These are phyloP conservation scores for Priceomyces castillae DNA, from an alignment of 805 yeast species.

Conservation along the genomic window DNA sequence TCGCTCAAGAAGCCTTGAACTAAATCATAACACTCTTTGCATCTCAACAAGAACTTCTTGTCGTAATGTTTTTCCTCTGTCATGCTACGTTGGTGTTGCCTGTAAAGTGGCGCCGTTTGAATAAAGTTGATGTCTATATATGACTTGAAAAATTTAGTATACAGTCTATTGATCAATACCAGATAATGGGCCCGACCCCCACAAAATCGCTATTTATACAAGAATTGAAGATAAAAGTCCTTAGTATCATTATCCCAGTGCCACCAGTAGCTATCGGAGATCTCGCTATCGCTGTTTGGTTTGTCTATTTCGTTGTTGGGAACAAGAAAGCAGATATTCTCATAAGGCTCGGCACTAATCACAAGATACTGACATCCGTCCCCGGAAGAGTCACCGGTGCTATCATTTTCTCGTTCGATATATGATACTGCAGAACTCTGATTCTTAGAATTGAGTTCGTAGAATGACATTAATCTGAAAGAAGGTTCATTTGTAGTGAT, in stretches of 20 bases:
- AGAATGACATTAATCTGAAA: constrained; percentile 73
- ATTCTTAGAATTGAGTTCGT: constrained; percentile 53
- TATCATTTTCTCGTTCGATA: constrained; percentile 17
- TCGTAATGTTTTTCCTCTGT: not conserved
- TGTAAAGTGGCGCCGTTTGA: not conserved
- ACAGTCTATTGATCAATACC: constrained; percentile 1
- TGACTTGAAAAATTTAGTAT: not conserved
- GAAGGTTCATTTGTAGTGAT: constrained; percentile 53
- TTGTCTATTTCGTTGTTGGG: constrained; percentile 56
- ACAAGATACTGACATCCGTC: constrained; percentile 65
- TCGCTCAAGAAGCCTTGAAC: constrained; percentile 31
- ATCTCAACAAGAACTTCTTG: constrained; percentile 15
- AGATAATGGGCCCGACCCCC: not conserved
- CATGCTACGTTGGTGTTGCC: not conserved
- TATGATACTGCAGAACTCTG: constrained; percentile 32
- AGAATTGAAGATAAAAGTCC: constrained; percentile 68
- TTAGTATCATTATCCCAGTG: constrained; percentile 70
- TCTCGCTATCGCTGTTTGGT: constrained; percentile 18
- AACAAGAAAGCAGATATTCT: constrained; percentile 71
- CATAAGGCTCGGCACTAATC: constrained; percentile 88
- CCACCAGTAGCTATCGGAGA: constrained; percentile 52
- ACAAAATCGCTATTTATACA: constrained; percentile 38
- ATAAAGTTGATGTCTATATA: not conserved
- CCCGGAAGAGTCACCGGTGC: constrained; percentile 19
- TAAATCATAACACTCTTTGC: constrained; percentile 32